A percentile compares a stretch with the other conserved stretches of the same genome.
These are phyloP conservation scores for Suhomyces wounanorum DNA, from an alignment of 1,139 yeast species.

Conservation along the genomic window DNA sequence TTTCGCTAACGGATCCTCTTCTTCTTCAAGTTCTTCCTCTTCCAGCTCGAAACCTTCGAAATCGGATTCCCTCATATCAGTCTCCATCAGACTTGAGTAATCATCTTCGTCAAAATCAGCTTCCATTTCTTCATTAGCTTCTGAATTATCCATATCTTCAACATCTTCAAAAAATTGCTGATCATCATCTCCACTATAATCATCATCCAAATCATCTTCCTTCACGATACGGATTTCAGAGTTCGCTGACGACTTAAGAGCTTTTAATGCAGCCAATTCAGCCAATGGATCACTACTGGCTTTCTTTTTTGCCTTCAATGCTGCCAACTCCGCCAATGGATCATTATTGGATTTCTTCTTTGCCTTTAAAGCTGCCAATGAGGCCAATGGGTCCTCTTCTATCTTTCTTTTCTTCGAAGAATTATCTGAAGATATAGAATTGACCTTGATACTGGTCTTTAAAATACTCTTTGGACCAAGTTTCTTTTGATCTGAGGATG, in stretches of 20 bases:
- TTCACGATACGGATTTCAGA: slow-evolving; percentile 28
- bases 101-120: slow-evolving; percentile 16
- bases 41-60: slow-evolving; percentile 16
- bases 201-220: slow-evolving; percentile 27
- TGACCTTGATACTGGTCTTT: slow-evolving; percentile 10
- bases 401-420: background rate
- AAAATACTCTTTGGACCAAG: slow-evolving; percentile 1
- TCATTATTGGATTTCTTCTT: background rate
- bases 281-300: slow-evolving; percentile 40
- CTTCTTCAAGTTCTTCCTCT: slow-evolving; percentile 15
- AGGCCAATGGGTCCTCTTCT: slow-evolving; percentile 7
- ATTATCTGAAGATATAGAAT: background rate
- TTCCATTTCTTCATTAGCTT: slow-evolving; percentile 16
- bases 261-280: slow-evolving; percentile 46
- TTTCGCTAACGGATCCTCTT: slow-evolving; percentile 23
- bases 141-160: slow-evolving; percentile 9
- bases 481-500: slow-evolving; percentile 1
- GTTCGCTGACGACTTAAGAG: slow-evolving; percentile 25
- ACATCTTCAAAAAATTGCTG: slow-evolving; percentile 7
- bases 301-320: slow-evolving; percentile 22
- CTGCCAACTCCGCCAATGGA: slow-evolving; percentile 17
- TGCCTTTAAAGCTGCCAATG: slow-evolving; percentile 23
- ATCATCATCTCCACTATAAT: background rate
- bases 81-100: slow-evolving; percentile 12
- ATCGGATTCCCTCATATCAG: slow-evolving; percentile 19